These are phyloP conservation scores for Stagonosporopsis vannaccii DNA, from an alignment of 2,329 filamentous ascomycete genomes.

Conservation along the genomic window DNA sequence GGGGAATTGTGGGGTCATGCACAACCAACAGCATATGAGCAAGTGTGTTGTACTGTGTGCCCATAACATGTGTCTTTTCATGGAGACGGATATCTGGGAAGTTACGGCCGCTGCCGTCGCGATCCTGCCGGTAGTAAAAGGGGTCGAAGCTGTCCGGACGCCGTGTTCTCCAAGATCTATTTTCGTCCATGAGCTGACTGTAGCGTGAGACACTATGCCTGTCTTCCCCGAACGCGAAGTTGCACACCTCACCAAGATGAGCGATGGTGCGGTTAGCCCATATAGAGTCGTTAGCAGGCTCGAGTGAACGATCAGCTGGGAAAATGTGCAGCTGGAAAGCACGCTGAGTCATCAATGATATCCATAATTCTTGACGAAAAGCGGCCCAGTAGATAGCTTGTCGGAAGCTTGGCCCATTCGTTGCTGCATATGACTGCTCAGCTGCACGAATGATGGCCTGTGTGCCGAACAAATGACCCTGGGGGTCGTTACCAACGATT, in stretches of 20 bases:
- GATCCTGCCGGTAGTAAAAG: constrained; percentile 43
- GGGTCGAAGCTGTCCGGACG: constrained; percentile 47
- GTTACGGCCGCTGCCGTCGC: constrained; percentile 41
- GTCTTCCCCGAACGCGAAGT: constrained; percentile 46
- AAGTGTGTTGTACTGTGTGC: constrained; percentile 45
- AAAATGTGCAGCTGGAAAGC: constrained; percentile 48
- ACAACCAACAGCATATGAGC: constrained; percentile 47
- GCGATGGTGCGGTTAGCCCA: constrained; percentile 54
- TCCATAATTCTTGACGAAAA: constrained; percentile 49
- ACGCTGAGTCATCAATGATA: constrained; percentile 47
- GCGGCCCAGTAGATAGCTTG: constrained; percentile 50
- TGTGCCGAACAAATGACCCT: constrained; percentile 50
- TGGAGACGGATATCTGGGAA: constrained; percentile 48
- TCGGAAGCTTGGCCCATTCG: constrained; percentile 41
- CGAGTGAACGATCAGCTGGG: constrained; percentile 50
- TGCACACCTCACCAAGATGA: constrained; percentile 48
- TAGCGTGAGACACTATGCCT: constrained; percentile 41
- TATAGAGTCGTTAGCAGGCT: constrained; percentile 50
- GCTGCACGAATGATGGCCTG: constrained; percentile 48
- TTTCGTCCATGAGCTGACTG: constrained; percentile 44
- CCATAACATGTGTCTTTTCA: constrained; percentile 45
- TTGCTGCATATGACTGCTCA: constrained; percentile 43
- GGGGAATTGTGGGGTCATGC: constrained; percentile 47
- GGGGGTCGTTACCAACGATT: constrained; percentile 45
- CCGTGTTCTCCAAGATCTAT: constrained; percentile 42